Base-by-base conservation (phyloP, 148 eudicot species). In the Suaeda aralocaspica region DNA sequence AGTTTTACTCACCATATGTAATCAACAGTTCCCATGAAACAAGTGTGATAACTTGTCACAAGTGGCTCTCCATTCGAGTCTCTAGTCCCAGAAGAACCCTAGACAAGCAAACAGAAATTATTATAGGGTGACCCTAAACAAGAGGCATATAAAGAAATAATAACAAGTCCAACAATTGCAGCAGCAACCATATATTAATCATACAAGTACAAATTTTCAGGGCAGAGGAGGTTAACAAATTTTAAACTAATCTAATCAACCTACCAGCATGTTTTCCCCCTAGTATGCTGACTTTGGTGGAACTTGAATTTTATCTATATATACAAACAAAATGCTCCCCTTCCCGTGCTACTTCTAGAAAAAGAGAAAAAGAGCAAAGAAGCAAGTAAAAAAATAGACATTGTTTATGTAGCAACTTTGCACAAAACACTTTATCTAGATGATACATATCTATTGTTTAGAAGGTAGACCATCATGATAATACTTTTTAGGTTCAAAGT, bases 21-120 rank as follows among this genome's bases (percentile, higher is more conserved):
- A 76, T 94, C 99, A 61, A 91, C 97, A 34, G 99, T 89, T 70
- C 99, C 99, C 74, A 79, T 68, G 63, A 94, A 94, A 75, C 85
- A 73, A 69, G 83, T 76, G 67, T 91, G 81, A 76, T 89, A 91
- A 79, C 97, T 94, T 55, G 99, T 91, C 64, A 86, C 93, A 70
- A 82, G 59, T 24, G 99, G 99, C 79, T 94, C 99, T 25, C 99
- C 97, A 62, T 68, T 77, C 50, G 90, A 74, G 75, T 87, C 93
- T 80, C 99, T 87, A 59, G 88, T 81, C 76, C 92, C 93, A 15
- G 89, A 83, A 73, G 52, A 67, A 74, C 78, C 92, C 99, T 91
- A 78, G 72, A 74, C 72, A 68, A 66, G 26, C 59, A 57, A 64
- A 34, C 45, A 33, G 19, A 22, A 39, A 61, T 63, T 15, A 45